These are phyloP conservation scores for Leccinum subrobustum DNA, from an alignment of 1,284 basidiomycete genomes.

Conservation along the genomic window DNA sequence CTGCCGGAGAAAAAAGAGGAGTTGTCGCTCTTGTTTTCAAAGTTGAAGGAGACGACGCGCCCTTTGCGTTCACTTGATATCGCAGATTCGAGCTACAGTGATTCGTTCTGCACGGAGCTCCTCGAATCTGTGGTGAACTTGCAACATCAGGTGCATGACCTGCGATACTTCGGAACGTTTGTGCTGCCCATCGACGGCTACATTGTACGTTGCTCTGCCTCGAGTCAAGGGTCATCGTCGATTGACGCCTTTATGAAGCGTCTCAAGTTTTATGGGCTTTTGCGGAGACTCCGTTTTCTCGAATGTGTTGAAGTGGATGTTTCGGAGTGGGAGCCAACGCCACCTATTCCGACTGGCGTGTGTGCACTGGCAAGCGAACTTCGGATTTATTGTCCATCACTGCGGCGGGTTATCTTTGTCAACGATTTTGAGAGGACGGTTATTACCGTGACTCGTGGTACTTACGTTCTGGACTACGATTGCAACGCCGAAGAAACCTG, in stretches of 20 bases:
- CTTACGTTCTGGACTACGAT: conserved; percentile 43
- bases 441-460: conserved; percentile 42
- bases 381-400: conserved; percentile 52
- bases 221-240: conserved; percentile 33
- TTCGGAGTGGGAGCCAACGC: conserved; percentile 60
- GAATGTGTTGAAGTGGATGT: conserved; percentile 61
- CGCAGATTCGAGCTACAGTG: conserved; percentile 56
- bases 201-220: conserved; percentile 45
- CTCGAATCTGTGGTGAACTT: conserved; percentile 41
- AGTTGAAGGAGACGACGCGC: conserved; percentile 42
- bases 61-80: conserved; percentile 54
- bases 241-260: conserved; percentile 40
- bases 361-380: conserved; percentile 58
- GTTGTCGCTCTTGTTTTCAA: conserved; percentile 45
- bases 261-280: conserved; percentile 55
- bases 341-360: conserved; percentile 47
- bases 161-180: conserved; percentile 62
- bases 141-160: conserved; percentile 35
- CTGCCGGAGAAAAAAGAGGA: conserved; percentile 49
- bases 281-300: conserved; percentile 50
- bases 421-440: conserved; percentile 58
- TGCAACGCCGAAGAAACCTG: conserved; percentile 46
- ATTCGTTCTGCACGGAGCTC: conserved; percentile 51
- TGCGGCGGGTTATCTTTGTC: conserved; percentile 55
- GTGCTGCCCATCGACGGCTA: conserved; percentile 39